Evolutionary conservation across 495 filamentous ascomycete species (phyloP), one percentile per base, ranked within the genome.

Genomic region (Penicillium soppii): DNA sequence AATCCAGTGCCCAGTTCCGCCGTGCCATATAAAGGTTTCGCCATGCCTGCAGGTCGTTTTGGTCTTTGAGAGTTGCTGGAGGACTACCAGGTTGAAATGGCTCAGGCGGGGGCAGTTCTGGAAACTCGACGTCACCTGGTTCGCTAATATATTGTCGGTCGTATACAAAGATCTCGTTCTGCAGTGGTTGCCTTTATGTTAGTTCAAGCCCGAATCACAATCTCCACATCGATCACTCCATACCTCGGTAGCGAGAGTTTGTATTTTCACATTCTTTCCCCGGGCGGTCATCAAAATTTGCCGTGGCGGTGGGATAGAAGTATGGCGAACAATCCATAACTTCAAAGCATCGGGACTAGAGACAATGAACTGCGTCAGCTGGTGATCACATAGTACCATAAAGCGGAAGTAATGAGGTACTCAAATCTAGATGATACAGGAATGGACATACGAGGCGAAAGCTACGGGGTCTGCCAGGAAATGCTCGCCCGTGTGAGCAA

Each of bases 131-230:
- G 16, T 72, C 59, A 39, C 59, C 62, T 5, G 67, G 57, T 40
- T 76, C 70, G 53, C 63, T 71, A 44, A 78, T 59, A 84, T 81
- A 73, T 55, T 84, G 82, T 45, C 84, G 81, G 67, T 94, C 88
- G 65, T 92, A 97, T 27, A 96, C 81, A 58, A 89, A 95, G 52
- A 97, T 84, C 64, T 96, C 90, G 50, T 80, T 87, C 88, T 95
- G 53, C 30, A 7, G 27, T 17, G n/a, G 42, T 57, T 7, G n/a
- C 20, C 30, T 46, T 54, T 35, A 8, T 39, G 21, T 52, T 32
- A 52, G 37, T n/a, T n/a, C 33, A 51, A 22, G n/a, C 25, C 25
- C 36, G 10, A 25, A 16, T 10, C 32, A 22, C 23, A 2, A 17
- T 27, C n/a, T 30, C 13, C 5, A 37, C 15, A 30, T 15, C 40